Evolutionary conservation across 768 basidiomycete genomes (phyloP).

Genomic region (Xerocomellus chrysenteron): DNA sequence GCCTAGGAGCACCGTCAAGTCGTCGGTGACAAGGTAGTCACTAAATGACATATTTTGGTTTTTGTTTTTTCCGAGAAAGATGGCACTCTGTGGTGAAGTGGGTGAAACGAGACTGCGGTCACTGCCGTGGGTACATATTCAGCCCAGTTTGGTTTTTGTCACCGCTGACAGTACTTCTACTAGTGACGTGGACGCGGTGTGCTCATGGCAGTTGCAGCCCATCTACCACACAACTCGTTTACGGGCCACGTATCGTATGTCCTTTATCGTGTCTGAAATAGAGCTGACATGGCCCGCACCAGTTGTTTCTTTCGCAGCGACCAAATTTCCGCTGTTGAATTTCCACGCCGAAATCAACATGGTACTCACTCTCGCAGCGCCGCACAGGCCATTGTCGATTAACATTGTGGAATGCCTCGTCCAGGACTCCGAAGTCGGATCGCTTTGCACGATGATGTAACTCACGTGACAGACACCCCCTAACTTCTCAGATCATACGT

Average conservation of each 20-base stretch:
- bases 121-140: slow-evolving; percentile 5
- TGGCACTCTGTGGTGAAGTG: neutral
- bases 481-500: neutral
- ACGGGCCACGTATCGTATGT: neutral
- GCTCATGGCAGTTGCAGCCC: neutral
- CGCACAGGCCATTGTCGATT: neutral
- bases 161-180: too few relatives aligned
- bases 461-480: slow-evolving; percentile 9
- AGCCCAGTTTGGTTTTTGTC: neutral
- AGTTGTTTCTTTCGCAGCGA: neutral
- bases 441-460: neutral
- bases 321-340: neutral
- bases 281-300: neutral
- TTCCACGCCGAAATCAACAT: neutral
- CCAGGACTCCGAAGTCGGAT: neutral
- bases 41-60: slow-evolving; percentile 41
- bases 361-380: neutral
- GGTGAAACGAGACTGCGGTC: neutral
- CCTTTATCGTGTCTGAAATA: neutral
- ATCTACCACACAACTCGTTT: neutral
- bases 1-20: slow-evolving; percentile 73
- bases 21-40: slow-evolving; percentile 71
- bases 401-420: neutral
- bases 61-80: neutral
- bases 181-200: neutral